Conservation (phyloP, 2,329 filamentous ascomycete species). For the Thielaviopsis euricoi region DNA sequence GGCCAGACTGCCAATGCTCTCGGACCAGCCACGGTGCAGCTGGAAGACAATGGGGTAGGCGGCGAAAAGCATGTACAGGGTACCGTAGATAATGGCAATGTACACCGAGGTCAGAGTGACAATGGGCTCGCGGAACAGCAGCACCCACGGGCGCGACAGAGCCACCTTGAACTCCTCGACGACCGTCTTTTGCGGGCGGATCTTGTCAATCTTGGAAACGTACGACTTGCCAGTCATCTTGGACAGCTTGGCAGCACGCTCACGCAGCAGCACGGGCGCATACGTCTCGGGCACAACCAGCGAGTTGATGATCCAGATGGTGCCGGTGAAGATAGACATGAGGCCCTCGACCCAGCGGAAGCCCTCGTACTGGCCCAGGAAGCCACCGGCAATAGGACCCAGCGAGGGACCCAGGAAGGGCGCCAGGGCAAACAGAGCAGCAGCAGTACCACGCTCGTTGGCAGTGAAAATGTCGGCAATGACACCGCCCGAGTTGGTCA, state of each 20-base stretch:
- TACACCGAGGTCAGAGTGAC: conserved; percentile 47
- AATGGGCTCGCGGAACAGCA: conserved; percentile 51
- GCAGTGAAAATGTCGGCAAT: conserved; percentile 47
- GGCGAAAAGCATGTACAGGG: conserved; percentile 37
- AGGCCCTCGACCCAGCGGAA: conserved; percentile 52
- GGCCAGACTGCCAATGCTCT: conserved; percentile 41
- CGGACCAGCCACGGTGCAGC: conserved; percentile 35
- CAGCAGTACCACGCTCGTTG: conserved; percentile 37
- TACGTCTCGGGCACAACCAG: conserved; percentile 44
- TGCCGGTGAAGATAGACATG: conserved; percentile 42
- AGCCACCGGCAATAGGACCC: conserved; percentile 46
- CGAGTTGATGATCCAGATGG: conserved; percentile 36
- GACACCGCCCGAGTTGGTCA: conserved; percentile 46
- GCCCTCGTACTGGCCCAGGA: conserved; percentile 39
- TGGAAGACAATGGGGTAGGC: conserved; percentile 48
- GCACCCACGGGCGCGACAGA: conserved; percentile 45
- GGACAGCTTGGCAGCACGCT: conserved; percentile 33
- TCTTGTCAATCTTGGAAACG: conserved; percentile 29
- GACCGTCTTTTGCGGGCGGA: conserved; percentile 26
- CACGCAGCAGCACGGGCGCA: conserved; percentile 37
- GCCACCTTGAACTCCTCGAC: conserved; percentile 35
- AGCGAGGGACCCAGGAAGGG: conserved; percentile 46
- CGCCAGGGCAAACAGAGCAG: conserved; percentile 42
- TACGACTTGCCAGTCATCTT: conserved; percentile 38
- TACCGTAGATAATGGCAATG: conserved; percentile 41